Percentiles rank a stretch among this genome's conserved stretches.
These are phyloP conservation scores for Naganishia albida DNA, from an alignment of 1,284 basidiomycete species.

Conservation along the genomic window DNA sequence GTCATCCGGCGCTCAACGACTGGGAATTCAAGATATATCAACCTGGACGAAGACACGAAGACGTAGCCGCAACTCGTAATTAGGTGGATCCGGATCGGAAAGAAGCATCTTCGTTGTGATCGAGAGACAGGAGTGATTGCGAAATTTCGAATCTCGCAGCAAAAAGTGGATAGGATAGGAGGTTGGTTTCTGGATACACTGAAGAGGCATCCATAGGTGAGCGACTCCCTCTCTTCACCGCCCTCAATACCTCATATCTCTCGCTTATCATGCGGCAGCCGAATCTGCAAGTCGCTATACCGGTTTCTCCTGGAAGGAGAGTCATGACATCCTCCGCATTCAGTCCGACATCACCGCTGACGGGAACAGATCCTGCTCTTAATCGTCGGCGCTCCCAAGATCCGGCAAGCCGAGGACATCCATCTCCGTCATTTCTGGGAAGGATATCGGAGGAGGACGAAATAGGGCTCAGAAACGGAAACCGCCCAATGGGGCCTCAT, in stretches of 20 bases:
- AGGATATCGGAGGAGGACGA: constrained; percentile 19
- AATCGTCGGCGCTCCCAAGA: constrained; percentile 20
- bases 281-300: constrained; percentile 8
- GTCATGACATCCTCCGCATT: constrained; percentile 12
- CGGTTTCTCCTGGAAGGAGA: not conserved
- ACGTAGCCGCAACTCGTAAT: too few species aligned
- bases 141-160: not conserved
- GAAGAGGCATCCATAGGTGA: too few species aligned
- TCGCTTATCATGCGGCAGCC: constrained; percentile 14
- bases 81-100: not conserved
- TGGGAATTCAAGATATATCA: too few species aligned
- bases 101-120: not conserved
- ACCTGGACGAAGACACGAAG: too few species aligned
- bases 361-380: constrained; percentile 4
- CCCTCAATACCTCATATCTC: too few species aligned
- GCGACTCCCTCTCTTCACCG: too few species aligned
- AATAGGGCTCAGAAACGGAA: not conserved
- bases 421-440: constrained; percentile 4
- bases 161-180: not conserved
- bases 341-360: constrained; percentile 8
- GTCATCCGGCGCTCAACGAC: too few species aligned
- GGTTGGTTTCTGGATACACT: too few species aligned
- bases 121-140: too few species aligned
- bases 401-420: constrained; percentile 5
- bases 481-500: not conserved